phyloP scores from a whole-genome alignment of 345 rosid species.

The Raphanus sativus region DNA sequence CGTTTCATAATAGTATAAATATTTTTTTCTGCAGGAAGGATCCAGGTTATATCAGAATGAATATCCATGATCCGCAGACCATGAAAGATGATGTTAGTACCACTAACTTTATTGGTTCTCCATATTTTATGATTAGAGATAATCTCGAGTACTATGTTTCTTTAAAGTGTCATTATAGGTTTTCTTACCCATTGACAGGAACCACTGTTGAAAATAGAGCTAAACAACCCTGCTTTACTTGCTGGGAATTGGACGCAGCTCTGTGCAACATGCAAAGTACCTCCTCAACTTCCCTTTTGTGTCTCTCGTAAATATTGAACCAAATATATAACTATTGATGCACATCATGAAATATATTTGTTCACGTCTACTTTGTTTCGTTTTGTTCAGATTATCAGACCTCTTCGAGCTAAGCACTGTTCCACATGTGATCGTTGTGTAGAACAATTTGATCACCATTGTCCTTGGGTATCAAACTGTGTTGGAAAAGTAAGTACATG shows the following conservation, averaged over 20 bases:
- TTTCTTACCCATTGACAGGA: slow-evolving; percentile 49
- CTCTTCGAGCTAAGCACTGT: slow-evolving; percentile 97
- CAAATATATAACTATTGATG: slow-evolving; percentile 3
- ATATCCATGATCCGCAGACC: slow-evolving; percentile 70
- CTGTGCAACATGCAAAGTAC: slow-evolving; percentile 97
- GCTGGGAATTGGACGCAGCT: slow-evolving; percentile 99
- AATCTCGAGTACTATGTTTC: slow-evolving; percentile 1
- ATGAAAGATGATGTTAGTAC: slow-evolving; percentile 88
- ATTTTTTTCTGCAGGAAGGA: slow-evolving; percentile 64
- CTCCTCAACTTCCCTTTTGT: slow-evolving; percentile 8
- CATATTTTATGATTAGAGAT: background rate
- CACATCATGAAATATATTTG: slow-evolving; percentile 19
- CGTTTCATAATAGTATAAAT: background rate
- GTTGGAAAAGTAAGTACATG: slow-evolving; percentile 76
- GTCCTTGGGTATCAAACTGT: slow-evolving; percentile 99
- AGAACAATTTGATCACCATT: slow-evolving; percentile 98
- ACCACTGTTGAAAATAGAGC: slow-evolving; percentile 87
- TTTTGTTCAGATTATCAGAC: slow-evolving; percentile 75
- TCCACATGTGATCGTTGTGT: slow-evolving; percentile 93
- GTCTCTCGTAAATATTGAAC: background rate
- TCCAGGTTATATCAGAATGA: slow-evolving; percentile 89
- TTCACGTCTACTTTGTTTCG: slow-evolving; percentile 2
- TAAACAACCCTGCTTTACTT: slow-evolving; percentile 87
- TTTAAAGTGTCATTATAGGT: slow-evolving; percentile 12
- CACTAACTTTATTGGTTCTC: slow-evolving; percentile 23